phyloP scores from a whole-genome alignment of 2,329 filamentous ascomycete species.

The Colletotrichum australisinense region DNA sequence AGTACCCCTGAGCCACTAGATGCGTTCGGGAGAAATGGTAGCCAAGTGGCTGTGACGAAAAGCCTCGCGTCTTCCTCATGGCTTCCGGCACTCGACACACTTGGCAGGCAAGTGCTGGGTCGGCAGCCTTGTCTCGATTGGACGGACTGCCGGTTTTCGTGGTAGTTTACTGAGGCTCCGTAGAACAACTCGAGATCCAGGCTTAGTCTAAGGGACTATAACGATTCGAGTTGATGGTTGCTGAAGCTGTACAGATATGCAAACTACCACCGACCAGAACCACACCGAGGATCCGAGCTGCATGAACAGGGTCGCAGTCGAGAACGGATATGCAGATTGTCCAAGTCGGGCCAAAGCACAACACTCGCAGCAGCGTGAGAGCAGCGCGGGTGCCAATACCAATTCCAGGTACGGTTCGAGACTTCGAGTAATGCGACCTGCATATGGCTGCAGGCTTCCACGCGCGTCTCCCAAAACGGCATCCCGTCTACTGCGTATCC shows the following conservation, averaged over 20 bases:
- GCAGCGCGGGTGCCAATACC: neutral
- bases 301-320: constrained; percentile 18
- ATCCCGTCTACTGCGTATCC: constrained; percentile 3
- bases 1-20: constrained; percentile 14
- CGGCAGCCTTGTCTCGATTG: neutral
- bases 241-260: neutral
- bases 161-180: neutral
- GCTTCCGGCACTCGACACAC: neutral
- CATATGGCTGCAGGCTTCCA: constrained; percentile 25
- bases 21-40: neutral
- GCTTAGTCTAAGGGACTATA: neutral
- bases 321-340: constrained; percentile 13
- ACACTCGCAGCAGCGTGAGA: neutral
- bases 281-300: neutral
- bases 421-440: constrained; percentile 13
- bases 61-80: neutral
- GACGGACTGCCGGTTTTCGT: neutral
- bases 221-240: too few relatives aligned
- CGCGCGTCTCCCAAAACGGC: constrained; percentile 20
- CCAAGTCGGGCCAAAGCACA: constrained; percentile 1
- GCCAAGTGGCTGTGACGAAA: neutral
- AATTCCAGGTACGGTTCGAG: constrained; percentile 14
- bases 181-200: neutral
- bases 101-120: neutral
- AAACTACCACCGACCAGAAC: neutral